Percentiles rank a stretch among this genome's conserved stretches.
These are phyloP conservation scores for Fusarium tanahbumbuense DNA, from an alignment of 2,329 filamentous ascomycete species.

Conservation along the genomic window DNA sequence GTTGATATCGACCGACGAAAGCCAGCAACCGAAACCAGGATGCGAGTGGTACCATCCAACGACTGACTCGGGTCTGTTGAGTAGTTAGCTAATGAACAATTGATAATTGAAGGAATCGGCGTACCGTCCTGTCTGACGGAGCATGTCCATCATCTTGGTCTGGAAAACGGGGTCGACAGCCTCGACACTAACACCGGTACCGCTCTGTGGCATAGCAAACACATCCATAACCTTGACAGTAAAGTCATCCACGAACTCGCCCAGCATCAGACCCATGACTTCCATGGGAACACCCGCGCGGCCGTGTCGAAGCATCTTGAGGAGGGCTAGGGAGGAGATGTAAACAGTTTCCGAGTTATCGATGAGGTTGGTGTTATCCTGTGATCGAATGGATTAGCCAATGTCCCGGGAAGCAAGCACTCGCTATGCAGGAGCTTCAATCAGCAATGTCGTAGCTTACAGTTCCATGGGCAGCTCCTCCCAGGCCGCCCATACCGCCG, in stretches of 20 bases:
- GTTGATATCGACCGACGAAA: slow-evolving; percentile 99
- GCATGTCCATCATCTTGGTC: slow-evolving; percentile 99
- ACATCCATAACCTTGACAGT: slow-evolving; percentile 98
- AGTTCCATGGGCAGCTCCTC: slow-evolving; percentile 57
- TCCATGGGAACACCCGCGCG: slow-evolving; percentile 99
- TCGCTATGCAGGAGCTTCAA: slow-evolving; percentile 17
- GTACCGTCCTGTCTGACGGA: slow-evolving; percentile 94
- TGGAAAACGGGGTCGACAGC: slow-evolving; percentile 99
- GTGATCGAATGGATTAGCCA: slow-evolving; percentile 21
- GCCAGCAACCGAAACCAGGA: slow-evolving; percentile 98
- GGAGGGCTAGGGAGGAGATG: slow-evolving; percentile 94
- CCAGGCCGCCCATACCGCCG: slow-evolving; percentile 74
- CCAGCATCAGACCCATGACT: slow-evolving; percentile 99
- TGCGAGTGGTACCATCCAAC: slow-evolving; percentile 99
- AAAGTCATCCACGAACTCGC: slow-evolving; percentile 99
- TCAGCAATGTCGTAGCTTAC: slow-evolving; percentile 48
- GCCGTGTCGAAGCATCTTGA: slow-evolving; percentile 99
- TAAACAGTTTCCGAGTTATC: slow-evolving; percentile 99
- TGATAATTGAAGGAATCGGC: slow-evolving; percentile 41
- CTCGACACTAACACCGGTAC: slow-evolving; percentile 97
- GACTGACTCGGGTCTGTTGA: slow-evolving; percentile 86
- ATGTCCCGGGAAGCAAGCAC: neutral
- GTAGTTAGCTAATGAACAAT: slow-evolving; percentile 28
- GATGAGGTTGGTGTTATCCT: slow-evolving; percentile 93
- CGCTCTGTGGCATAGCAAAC: slow-evolving; percentile 99